Evolutionary conservation across 768 basidiomycete genomes (phyloP).

Genomic region (Russula lepida): DNA sequence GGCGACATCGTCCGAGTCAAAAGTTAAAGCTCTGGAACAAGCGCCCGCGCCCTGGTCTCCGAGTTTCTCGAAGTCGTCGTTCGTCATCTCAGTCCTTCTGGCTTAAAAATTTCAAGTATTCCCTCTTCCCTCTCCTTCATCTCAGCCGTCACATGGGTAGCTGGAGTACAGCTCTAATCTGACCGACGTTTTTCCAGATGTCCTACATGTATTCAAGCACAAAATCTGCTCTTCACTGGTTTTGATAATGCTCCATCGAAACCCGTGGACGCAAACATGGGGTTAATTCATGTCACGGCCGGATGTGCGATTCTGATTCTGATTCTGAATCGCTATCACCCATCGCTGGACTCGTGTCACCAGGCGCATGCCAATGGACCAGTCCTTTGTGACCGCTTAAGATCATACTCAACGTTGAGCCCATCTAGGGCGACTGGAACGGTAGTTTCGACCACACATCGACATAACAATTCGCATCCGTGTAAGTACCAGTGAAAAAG

Average conservation of each 20-base stretch:
- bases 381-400: constrained; percentile 90
- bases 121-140: background rate
- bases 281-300: too few relatives aligned
- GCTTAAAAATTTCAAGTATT: background rate
- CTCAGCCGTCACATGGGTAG: constrained; percentile 56
- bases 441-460: constrained; percentile 98
- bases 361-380: too few relatives aligned
- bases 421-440: constrained; percentile 98
- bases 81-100: background rate
- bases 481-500: constrained; percentile 68
- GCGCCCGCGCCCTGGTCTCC: too few relatives aligned
- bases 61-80: background rate
- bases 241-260: too few relatives aligned
- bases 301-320: too few relatives aligned
- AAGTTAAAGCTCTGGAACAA: background rate
- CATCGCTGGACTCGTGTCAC: constrained; percentile 92
- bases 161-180: constrained; percentile 99
- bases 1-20: background rate
- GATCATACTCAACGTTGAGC: constrained; percentile 97
- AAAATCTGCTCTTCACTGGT: constrained; percentile 95
- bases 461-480: constrained; percentile 88
- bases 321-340: too few relatives aligned
- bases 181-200: constrained; percentile 90
- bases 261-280: too few relatives aligned
- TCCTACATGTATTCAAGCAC: constrained; percentile 95